Percentiles rank a stretch among this genome's conserved stretches.
These are phyloP conservation scores for Penicillium pancosmium DNA, from an alignment of 495 filamentous ascomycete species.

Conservation along the genomic window DNA sequence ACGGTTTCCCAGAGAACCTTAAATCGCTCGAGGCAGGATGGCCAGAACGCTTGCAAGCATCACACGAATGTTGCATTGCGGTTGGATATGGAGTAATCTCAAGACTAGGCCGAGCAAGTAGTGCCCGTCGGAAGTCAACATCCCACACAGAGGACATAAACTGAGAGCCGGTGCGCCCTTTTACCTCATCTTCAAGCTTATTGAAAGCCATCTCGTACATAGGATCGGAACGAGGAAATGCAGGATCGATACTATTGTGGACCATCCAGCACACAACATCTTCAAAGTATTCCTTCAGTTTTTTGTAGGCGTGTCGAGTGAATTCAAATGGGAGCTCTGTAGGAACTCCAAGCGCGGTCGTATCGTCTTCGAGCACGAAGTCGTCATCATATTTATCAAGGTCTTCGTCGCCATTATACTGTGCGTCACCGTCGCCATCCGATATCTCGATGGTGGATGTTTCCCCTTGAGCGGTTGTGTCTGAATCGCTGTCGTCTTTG, in stretches of 20 bases:
- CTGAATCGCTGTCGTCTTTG: constrained; percentile 37
- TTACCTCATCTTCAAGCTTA: constrained; percentile 74
- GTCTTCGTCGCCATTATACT: constrained; percentile 42
- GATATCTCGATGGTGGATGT: constrained; percentile 1
- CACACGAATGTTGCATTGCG: constrained; percentile 56
- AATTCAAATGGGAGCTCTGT: constrained; percentile 72
- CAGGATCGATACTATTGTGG: constrained; percentile 73
- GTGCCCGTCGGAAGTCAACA: constrained; percentile 60
- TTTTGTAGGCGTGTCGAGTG: constrained; percentile 64
- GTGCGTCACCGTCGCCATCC: constrained; percentile 19
- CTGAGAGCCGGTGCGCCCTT: constrained; percentile 68
- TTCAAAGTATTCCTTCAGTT: constrained; percentile 75
- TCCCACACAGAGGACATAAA: constrained; percentile 77
- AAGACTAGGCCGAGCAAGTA: constrained; percentile 65
- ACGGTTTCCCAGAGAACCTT: constrained; percentile 67
- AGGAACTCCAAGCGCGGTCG: constrained; percentile 64
- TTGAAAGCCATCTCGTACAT: constrained; percentile 72
- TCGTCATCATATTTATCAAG: constrained; percentile 68
- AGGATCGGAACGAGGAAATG: constrained; percentile 63
- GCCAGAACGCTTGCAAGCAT: constrained; percentile 72
- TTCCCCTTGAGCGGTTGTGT: constrained; percentile 21
- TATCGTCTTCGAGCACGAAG: constrained; percentile 70
- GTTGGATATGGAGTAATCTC: constrained; percentile 40
- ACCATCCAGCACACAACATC: constrained; percentile 84
- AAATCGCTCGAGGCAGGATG: constrained; percentile 69